Conservation (phyloP, 371 early-diverging fungal species). For the Zychaea mexicana region DNA sequence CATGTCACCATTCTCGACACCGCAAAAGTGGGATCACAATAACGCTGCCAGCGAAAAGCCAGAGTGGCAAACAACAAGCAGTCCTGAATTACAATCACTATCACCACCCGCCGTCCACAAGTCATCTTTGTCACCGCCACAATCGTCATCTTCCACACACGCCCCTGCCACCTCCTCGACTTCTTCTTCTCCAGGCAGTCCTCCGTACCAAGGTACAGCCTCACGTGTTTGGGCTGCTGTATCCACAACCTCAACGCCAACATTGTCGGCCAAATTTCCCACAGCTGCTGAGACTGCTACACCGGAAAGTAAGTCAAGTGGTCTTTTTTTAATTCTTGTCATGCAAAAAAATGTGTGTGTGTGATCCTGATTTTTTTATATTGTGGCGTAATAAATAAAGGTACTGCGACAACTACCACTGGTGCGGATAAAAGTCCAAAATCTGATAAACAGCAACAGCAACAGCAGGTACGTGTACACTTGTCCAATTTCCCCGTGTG, state of each 20-base stretch:
- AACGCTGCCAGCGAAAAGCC: background rate
- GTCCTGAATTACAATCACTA: background rate
- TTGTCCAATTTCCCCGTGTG: too few species aligned
- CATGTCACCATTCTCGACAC: constrained; percentile 16
- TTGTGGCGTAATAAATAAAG: background rate
- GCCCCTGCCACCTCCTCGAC: too few species aligned
- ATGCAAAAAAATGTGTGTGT: background rate
- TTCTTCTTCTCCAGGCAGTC: constrained; percentile 11
- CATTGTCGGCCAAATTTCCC: constrained; percentile 26
- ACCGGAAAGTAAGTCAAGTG: constrained; percentile 19
- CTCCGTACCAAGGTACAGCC: constrained; percentile 4
- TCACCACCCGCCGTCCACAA: constrained; percentile 5
- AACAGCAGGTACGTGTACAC: too few species aligned
- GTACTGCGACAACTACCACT: background rate
- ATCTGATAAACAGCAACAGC: background rate
- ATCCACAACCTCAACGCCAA: constrained; percentile 8
- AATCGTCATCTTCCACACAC: too few species aligned
- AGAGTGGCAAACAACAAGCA: constrained; percentile 1
- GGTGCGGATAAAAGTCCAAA: background rate
- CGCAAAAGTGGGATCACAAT: constrained; percentile 12
- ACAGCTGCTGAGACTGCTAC: constrained; percentile 29
- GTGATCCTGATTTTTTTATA: background rate
- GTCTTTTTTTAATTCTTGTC: background rate
- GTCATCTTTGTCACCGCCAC: constrained; percentile 2
- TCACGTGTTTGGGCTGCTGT: constrained; percentile 13